A percentile compares a stretch with the other conserved stretches of the same genome.
phyloP scores from a whole-genome alignment of 768 basidiomycete species.

The Kwoniella shandongensis region DNA sequence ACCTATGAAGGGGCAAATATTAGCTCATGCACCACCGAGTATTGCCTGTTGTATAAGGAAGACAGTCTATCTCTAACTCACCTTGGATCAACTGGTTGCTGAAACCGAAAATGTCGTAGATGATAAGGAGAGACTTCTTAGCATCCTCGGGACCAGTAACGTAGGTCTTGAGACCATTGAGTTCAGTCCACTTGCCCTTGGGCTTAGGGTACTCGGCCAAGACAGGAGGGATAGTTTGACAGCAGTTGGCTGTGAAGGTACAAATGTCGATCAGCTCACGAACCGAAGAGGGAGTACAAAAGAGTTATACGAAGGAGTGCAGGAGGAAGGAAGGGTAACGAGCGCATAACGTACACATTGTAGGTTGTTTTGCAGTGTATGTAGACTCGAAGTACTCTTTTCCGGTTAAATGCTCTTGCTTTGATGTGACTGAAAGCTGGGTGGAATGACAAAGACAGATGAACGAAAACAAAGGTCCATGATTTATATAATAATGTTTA shows the following conservation, averaged over 20 bases:
- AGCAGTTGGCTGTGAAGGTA: conserved; percentile 1
- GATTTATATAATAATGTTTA: too few relatives aligned
- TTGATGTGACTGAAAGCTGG: too few relatives aligned
- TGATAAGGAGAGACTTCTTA: conserved; percentile 39
- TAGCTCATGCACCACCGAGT: too few relatives aligned
- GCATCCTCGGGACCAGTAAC: conserved; percentile 33
- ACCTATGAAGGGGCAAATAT: conserved; percentile 49
- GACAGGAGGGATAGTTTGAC: conserved; percentile 43
- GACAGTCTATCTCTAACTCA: conserved; percentile 14
- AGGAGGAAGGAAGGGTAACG: too few relatives aligned
- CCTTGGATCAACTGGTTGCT: conserved; percentile 48
- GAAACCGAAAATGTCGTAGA: conserved; percentile 49
- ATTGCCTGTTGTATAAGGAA: conserved; percentile 3
- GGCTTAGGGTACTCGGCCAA: conserved; percentile 42
- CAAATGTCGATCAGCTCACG: too few relatives aligned
- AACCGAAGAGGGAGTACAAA: too few relatives aligned
- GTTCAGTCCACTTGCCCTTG: conserved; percentile 29
- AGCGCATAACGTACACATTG: background rate
- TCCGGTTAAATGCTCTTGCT: too few relatives aligned
- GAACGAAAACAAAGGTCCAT: too few relatives aligned
- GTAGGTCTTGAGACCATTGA: conserved; percentile 48
- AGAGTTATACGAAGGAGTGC: too few relatives aligned
- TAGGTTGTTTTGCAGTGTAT: too few relatives aligned
- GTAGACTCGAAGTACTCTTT: too few relatives aligned
- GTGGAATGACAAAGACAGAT: too few relatives aligned